Evolutionary conservation across 2,329 filamentous ascomycete species (phyloP), one percentile per base, ranked within the genome.

Genomic region (Pseudogymnoascus sp.): DNA sequence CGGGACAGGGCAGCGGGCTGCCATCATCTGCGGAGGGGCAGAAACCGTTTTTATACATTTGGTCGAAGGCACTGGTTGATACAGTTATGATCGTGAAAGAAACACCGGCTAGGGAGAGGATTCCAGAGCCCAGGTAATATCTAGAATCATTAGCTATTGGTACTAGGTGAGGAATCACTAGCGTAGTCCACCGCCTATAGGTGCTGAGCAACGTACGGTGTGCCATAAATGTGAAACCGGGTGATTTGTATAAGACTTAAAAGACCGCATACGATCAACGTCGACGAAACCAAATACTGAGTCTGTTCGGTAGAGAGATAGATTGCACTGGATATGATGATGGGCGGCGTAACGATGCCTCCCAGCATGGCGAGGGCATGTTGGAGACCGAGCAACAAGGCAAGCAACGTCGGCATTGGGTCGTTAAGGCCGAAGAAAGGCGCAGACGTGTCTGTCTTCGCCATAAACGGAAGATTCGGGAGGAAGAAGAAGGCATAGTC

Each of bases 401-500:
- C 86, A 20, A 90, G 76, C 1, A 89, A 69, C 1, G 89, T 77
- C 0, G 87, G 86, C 72, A 90, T 85, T n/a, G 77, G 76, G 67
- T 88, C 86, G 64, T 89, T 76, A 2, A 89, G 79, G 6, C 85
- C 86, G 67, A 89, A 89, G 73, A 89, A 89, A 0, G 87, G 87
- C 2, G 84, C 81, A n/a, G 80, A 77, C 65, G 76, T 74, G 34
- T 72, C 72, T 4, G 76, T 68, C 71, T 82, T 84, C 70, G 82
- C 85, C 79, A 94, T 85, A 73, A 96, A 96, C 0, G 92, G 92
- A 20, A 96, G 74, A 66, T 89, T 91, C 30, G 43, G 43, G 8
- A 25, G 43, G 78, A 96, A 95, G 43, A 96, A 84, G 70, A 90
- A 92, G 35, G 73, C 89, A 80, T 97, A 97, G 79, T 97, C 89